Base-by-base conservation (phyloP, 1,284 basidiomycete species). In the Waitea zeae region DNA sequence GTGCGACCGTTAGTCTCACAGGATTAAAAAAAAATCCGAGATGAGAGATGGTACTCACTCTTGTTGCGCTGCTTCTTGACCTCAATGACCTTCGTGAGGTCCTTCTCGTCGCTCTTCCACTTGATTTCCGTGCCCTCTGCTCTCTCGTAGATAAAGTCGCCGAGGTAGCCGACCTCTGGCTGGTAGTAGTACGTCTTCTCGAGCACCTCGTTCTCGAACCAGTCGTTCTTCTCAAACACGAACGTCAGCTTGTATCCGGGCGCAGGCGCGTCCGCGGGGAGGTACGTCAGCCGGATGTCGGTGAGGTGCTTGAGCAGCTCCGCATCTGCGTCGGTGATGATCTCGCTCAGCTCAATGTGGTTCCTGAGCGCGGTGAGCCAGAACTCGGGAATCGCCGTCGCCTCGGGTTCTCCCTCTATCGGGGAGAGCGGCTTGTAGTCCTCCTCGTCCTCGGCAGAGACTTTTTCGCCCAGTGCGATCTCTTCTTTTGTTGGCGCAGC, bases 41-140 rank as follows among this genome's bases (percentile, higher is more conserved):
- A n/a, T n/a, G n/a, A n/a, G n/a, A n/a, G n/a, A n/a, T 37, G 18
- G 35, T 14, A 60, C 75, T 40, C 49, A 92, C 88, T 88, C 70
- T 97, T 98, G 66, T 97, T 97, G 48, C 92, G 68, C 61, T 97
- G 93, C 68, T 96, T 97, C 73, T 96, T 96, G 56, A 96, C 92
- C 64, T 97, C 93, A 47, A 89, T 81, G 62, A 88, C 86, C 63
- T 92, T 90, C 36, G 92, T 97, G 40, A 97, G 65, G 61, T 98
- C 88, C 64, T 93, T 93, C 49, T 95, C 93, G 55, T 89, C 89
- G 24, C 24, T n/a, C 62, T 93, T 95, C 93, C 93, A 97, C 53
- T 81, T 76, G 59, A 98, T 92, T 50, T 79, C 70, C 38, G 76
- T 79, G 13, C 90, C 92, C 49, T 84, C 75, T 37, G 92, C 88